A percentile compares a stretch with the other conserved stretches of the same genome.
Evolutionary conservation across 306 rosid species (phyloP).

Genomic region (Glycine soja): DNA sequence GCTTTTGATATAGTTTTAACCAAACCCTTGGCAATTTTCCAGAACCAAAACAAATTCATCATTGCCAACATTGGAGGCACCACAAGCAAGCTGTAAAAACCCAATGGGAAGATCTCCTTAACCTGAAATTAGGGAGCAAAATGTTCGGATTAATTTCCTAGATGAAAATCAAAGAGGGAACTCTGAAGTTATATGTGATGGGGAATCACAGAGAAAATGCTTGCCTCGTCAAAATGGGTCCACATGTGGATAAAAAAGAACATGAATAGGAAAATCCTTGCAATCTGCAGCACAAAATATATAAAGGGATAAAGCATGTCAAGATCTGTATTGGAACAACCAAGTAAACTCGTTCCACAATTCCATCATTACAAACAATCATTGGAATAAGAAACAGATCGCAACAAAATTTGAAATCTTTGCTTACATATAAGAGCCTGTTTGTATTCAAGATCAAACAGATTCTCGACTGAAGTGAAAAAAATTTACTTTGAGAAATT

Average conservation of each 20-base stretch:
- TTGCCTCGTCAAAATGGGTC: constrained; percentile 81
- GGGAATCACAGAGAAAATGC: constrained; percentile 40
- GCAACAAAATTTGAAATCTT: background rate
- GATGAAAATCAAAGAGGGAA: background rate
- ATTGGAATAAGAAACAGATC: constrained; percentile 25
- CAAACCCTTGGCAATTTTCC: constrained; percentile 91
- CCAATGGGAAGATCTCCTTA: constrained; percentile 64
- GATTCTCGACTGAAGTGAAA: background rate
- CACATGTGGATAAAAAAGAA: constrained; percentile 75
- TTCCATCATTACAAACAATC: background rate
- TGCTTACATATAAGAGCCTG: background rate
- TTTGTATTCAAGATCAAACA: background rate
- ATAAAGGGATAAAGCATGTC: constrained; percentile 6
- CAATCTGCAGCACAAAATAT: constrained; percentile 64
- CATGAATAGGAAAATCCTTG: constrained; percentile 81
- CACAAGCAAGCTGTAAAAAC: constrained; percentile 72
- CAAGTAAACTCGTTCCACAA: constrained; percentile 24
- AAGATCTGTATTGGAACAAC: constrained; percentile 16
- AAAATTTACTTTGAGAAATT: background rate
- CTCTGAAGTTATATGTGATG: background rate
- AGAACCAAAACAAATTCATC: constrained; percentile 87
- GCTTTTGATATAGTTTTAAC: constrained; percentile 74
- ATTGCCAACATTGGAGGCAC: constrained; percentile 66
- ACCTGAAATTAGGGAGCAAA: constrained; percentile 58
- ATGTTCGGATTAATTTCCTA: constrained; percentile 24